Evolutionary conservation across 495 filamentous ascomycete genomes (phyloP), one percentile per base, ranked within the genome.

Genomic region (Aspergillus egyptiacus): DNA sequence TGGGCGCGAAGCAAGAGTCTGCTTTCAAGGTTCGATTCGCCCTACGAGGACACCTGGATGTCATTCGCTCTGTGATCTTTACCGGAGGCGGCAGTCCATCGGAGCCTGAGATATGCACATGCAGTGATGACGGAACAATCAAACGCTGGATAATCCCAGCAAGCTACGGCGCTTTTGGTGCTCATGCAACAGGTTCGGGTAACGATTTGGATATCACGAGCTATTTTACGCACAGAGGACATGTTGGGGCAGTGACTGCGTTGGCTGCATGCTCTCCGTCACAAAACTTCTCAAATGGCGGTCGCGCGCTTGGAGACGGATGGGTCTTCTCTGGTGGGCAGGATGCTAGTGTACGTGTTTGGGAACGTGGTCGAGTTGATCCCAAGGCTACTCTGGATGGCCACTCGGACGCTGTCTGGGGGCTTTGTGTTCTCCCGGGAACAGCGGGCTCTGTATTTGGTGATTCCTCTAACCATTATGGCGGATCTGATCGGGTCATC

Each of bases 261-360:
- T 69, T 98, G 8, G 83, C 94, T 2, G 85, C 93, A 2, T 96
- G 86, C 72, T 88, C 90, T 1, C 80, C 88, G 3, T 79, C 84
- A 5, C 83, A 88, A 33, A 87, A 86, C 56, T 93, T 95, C 64
- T 86, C 85, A 7, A 94, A 88, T 23, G 90, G 89, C 15, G 91
- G 90, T 7, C 80, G 89, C 46, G 84, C 83, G 1, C 74, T 84
- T 46, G 89, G 89, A 15, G 91, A 96, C 54, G 94, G 94, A 5
- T 97, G 94, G 93, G 85, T 98, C 30, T 97, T 98, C 66, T 96
- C 91, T 14, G 93, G 94, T 33, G 93, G 93, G 3, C 89, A 95
- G 60, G 93, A 98, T 64, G 81, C 90, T 3, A 94, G 90, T 8
- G 80, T 98, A 15, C 79, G 89, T 20, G 89, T 97, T 2, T 98